phyloP scores from a whole-genome alignment of 2,329 filamentous ascomycete genomes.

The Trichophaea hybrida region DNA sequence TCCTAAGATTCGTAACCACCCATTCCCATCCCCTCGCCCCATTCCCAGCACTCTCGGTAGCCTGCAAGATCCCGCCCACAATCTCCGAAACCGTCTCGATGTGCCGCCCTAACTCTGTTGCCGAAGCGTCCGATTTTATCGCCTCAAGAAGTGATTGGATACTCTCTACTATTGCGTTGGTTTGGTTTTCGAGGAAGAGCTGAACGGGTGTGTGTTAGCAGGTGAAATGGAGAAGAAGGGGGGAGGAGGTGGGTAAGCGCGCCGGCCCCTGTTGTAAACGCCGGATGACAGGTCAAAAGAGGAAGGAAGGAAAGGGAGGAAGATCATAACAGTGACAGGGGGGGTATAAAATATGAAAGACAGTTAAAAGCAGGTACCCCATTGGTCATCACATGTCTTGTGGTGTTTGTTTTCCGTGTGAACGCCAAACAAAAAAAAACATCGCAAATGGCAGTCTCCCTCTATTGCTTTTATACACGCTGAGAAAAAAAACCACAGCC shows the following conservation, averaged over 20 bases:
- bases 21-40: slow-evolving; percentile 38
- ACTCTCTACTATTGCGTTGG: slow-evolving; percentile 59
- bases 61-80: slow-evolving; percentile 53
- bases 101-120: slow-evolving; percentile 52
- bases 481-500: neutral
- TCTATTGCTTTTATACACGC: neutral
- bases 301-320: neutral
- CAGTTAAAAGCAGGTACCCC: neutral
- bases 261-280: neutral
- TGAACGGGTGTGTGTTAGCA: slow-evolving; percentile 28
- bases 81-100: slow-evolving; percentile 56
- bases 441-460: neutral
- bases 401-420: neutral
- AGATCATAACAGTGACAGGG: neutral
- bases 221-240: neutral
- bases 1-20: slow-evolving; percentile 43
- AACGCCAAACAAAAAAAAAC: neutral
- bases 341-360: neutral
- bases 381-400: neutral
- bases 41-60: slow-evolving; percentile 46
- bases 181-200: slow-evolving; percentile 73
- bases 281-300: neutral
- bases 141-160: slow-evolving; percentile 68
- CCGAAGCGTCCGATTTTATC: slow-evolving; percentile 50
- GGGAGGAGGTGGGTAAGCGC: neutral